Evolutionary conservation across 306 rosid genomes (phyloP).

Genomic region (Rubus parviflorus): DNA sequence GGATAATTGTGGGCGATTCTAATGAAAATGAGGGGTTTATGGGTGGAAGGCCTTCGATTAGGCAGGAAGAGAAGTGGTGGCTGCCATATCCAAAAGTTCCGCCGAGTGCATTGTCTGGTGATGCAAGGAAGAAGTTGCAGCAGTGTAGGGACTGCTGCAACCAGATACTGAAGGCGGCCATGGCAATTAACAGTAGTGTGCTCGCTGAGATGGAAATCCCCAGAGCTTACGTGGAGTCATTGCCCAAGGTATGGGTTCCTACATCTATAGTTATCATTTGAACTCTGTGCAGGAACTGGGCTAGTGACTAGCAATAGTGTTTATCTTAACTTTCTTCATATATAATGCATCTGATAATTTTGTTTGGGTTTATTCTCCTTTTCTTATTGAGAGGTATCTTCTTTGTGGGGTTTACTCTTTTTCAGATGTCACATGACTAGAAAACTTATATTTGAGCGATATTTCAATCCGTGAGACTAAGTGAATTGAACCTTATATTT

Average conservation of each 20-base stretch:
- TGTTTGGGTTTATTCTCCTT: not conserved
- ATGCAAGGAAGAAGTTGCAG: constrained; percentile 81
- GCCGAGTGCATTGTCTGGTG: constrained; percentile 64
- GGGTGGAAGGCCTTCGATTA: constrained; percentile 74
- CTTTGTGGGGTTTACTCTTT: not conserved
- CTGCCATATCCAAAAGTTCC: constrained; percentile 92
- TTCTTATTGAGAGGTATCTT: not conserved
- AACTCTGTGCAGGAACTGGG: not conserved
- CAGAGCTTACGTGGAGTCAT: constrained; percentile 54
- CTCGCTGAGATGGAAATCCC: constrained; percentile 96
- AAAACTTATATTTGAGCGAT: not conserved
- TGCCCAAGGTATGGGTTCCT: constrained; percentile 67
- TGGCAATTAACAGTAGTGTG: constrained; percentile 84
- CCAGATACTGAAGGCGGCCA: constrained; percentile 88
- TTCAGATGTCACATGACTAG: not conserved
- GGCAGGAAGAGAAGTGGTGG: constrained; percentile 99
- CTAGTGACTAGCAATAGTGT: not conserved
- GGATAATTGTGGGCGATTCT: constrained; percentile 58
- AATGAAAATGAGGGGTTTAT: constrained; percentile 52
- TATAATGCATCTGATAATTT: not conserved
- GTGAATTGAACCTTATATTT: not conserved
- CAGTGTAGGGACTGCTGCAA: constrained; percentile 87
- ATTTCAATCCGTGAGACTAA: not conserved
- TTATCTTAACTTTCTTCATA: not conserved
- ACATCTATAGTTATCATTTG: not conserved